Base-by-base conservation (phyloP, 306 rosid species). In the Inga oerstediana region DNA sequence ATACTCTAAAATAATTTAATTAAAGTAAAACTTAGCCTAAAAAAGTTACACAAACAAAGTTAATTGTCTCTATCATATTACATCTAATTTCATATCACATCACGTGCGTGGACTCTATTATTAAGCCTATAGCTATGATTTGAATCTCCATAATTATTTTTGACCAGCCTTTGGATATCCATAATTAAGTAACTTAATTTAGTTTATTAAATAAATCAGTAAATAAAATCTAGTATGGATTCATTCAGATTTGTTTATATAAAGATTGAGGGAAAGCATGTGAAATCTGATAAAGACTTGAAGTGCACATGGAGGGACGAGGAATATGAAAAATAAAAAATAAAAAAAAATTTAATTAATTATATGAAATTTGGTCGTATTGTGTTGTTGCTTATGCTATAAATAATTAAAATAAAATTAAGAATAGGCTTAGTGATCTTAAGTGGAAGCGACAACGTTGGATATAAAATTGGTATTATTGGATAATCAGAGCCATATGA, bases 221-320 rank as follows among this genome's bases (percentile, higher is more conserved):
- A 19, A 39, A 35, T 10, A 20, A 70, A 70, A 70, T 41, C 45
- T 80, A 30, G 73, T 22, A 27, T 76, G 86, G 88, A 86, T 81
- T 79, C 77, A 52, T 67, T 75, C 68, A 54, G 69, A 64, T 68
- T 89, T 86, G 82, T 85, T 85, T 78, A 89, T 74, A 75, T 11
- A 74, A 51, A 22, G 79, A 83, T 71, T 76, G 81, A 85, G 75
- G 73, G 73, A 85, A 76, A 73, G 85, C 37, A 9, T 81, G 83
- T 85, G 86, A 90, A 92, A 89, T 92, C 88, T 84, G 82, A 78
- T 79, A 86, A 51, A 79, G 88, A 51, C 84, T 90, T 89, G 93
- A 88, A 82, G 87, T 34, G 94, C 94, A 94, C 93, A 91, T 94
- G 96, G 82, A 82, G 70, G 59, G 68, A 39, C n/a, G 82, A 87